Conservation (phyloP, 2,329 filamentous ascomycete genomes). For the Dothistroma pini region DNA sequence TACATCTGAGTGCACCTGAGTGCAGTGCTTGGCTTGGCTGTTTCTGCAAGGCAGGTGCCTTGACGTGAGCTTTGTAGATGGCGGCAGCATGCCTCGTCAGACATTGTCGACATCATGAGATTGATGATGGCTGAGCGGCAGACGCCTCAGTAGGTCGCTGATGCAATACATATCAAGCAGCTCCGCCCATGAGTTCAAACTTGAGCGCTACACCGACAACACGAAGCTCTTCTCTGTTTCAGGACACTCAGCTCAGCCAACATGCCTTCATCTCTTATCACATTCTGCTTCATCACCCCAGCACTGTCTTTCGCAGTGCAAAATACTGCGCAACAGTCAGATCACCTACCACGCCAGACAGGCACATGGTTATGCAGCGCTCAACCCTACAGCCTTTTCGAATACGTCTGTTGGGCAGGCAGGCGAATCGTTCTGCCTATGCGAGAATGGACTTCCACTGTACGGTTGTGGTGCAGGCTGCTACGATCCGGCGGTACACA, state of each 20-base stretch:
- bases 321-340: not conserved
- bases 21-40: not conserved
- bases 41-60: not conserved
- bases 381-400: not conserved
- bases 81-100: not conserved
- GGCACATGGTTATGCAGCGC: not conserved
- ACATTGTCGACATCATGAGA: not conserved
- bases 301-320: not conserved
- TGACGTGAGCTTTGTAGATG: not conserved
- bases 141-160: not conserved
- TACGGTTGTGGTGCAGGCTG: slow-evolving; percentile 3
- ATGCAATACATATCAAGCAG: not conserved
- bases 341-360: not conserved
- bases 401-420: not conserved
- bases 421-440: not conserved
- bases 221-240: not conserved
- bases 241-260: not conserved
- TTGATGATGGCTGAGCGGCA: not conserved
- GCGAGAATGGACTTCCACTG: not conserved
- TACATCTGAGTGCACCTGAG: not conserved
- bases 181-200: not conserved
- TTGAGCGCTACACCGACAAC: not conserved
- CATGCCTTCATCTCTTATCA: not conserved
- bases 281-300: not conserved
- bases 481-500: not conserved